Conservation (phyloP, 768 basidiomycete genomes). For the Epithele typhae region DNA sequence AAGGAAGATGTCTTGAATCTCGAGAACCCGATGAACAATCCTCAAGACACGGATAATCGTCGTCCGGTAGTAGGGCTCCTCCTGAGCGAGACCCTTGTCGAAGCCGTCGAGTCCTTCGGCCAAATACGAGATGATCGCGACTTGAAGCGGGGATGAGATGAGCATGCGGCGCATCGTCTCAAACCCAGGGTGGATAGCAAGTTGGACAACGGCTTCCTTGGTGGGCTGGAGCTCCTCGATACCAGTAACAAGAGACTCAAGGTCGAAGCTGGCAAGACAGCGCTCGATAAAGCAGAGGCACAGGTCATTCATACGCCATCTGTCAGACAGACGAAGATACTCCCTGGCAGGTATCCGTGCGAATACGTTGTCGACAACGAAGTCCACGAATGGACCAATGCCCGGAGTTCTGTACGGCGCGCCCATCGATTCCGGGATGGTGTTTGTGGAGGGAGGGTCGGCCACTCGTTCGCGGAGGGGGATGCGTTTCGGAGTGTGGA, state of each 20-base stretch:
- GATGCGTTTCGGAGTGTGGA: conserved; percentile 78
- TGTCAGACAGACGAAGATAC: conserved; percentile 68
- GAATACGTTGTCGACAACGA: conserved; percentile 88
- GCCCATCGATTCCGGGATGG: conserved; percentile 77
- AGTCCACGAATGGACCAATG: conserved; percentile 76
- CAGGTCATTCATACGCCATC: conserved; percentile 84
- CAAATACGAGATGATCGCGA: conserved; percentile 71
- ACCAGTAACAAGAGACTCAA: conserved; percentile 63
- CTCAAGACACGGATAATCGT: conserved; percentile 80
- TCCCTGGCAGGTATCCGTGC: conserved; percentile 70
- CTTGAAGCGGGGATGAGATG: conserved; percentile 67
- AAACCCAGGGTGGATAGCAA: conserved; percentile 80
- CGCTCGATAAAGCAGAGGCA: conserved; percentile 85
- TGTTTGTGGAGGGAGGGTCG: conserved; percentile 60
- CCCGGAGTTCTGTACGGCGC: conserved; percentile 79
- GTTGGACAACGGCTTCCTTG: conserved; percentile 48
- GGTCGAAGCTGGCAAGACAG: conserved; percentile 74
- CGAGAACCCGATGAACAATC: conserved; percentile 75
- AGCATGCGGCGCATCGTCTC: conserved; percentile 79
- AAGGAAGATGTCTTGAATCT: conserved; percentile 85
- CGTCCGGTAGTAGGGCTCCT: conserved; percentile 65
- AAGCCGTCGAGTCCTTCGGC: conserved; percentile 78
- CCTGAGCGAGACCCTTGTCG: conserved; percentile 62
- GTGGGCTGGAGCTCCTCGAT: conserved; percentile 50
- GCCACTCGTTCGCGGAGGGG: conserved; percentile 54